Evolutionary conservation across 768 basidiomycete species (phyloP), one percentile per base, ranked within the genome.

Genomic region (Udeniomyces megalosporus): DNA sequence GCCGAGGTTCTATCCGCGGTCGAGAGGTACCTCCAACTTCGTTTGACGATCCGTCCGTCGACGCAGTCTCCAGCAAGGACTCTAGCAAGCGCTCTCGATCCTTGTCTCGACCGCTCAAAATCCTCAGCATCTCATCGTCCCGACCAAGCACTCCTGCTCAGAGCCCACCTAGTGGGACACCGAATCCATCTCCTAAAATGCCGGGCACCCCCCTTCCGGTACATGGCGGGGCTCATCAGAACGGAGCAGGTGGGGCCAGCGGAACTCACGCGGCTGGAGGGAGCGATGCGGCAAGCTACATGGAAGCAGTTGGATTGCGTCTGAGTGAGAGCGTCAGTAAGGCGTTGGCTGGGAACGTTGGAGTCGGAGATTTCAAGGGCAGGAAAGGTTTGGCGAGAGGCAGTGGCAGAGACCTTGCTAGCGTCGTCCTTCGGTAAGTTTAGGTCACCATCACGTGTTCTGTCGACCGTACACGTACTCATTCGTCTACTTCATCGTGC

Each of bases 271-370:
- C n/a, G n/a, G n/a, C n/a, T n/a, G n/a, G n/a, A n/a, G n/a, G n/a
- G n/a, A n/a, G n/a, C n/a, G 62, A 58, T 31, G 45, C 61, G 32
- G 35, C 54, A 15, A 47, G 51, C 46, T 48, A 62, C 54, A 55
- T 63, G 55, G 62, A 63, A 54, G 57, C 62, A 24, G 62, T 63
- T 24, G 62, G 62, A 7, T 14, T 58, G 22, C 32, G 62, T 14
- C 34, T 63, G 46, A 58, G 48, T 26, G 62, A 63, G 62, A 54
- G 32, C 29, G 55, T 63, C 48, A 58, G 46, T 22, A 46, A 38
- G 12, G 56, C 62, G n/a, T 35, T 63, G 20, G 38, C 62, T 2
- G 62, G 62, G 10, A 44, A 31, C 12, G 6, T 44, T 4, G 48
- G 28, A 1, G 49, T 34, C n/a, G 62, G 62, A 20, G 62, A 63